phyloP scores from a whole-genome alignment of 2,329 filamentous ascomycete genomes.

The Apiospora aurea region DNA sequence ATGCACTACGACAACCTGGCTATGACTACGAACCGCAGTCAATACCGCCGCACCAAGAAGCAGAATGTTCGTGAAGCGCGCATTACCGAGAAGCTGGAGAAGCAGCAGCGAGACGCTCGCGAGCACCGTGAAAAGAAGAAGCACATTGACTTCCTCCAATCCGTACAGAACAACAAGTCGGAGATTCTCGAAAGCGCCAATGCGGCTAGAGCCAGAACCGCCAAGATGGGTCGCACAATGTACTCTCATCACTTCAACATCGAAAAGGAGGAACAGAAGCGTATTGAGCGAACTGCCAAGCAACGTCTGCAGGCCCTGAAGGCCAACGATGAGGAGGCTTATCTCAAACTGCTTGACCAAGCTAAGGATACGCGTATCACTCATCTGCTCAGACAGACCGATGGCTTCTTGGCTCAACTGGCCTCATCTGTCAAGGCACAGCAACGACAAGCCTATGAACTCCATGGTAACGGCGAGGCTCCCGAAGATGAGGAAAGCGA shows the following conservation, averaged over 20 bases:
- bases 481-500: conserved; percentile 71
- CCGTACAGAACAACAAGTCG: conserved; percentile 81
- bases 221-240: conserved; percentile 92
- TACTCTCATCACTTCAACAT: conserved; percentile 90
- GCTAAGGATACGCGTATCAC: conserved; percentile 99
- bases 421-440: conserved; percentile 94
- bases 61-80: conserved; percentile 93
- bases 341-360: conserved; percentile 95
- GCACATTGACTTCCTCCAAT: conserved; percentile 88
- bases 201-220: conserved; percentile 74
- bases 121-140: conserved; percentile 98
- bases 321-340: conserved; percentile 98
- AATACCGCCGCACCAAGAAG: conserved; percentile 96
- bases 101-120: conserved; percentile 95
- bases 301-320: conserved; percentile 99
- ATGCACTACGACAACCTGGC: conserved; percentile 94
- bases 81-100: conserved; percentile 98
- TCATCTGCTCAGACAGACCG: conserved; percentile 93
- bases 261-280: conserved; percentile 99
- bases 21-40: conserved; percentile 92
- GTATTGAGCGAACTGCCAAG: conserved; percentile 96
- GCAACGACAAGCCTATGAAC: conserved; percentile 81
- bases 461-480: conserved; percentile 72
- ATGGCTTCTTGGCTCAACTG: conserved; percentile 95
- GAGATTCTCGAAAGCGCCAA: conserved; percentile 76